Evolutionary conservation across 73 alveolate genomes (phyloP).

Genomic region (Stentor roeselii): DNA sequence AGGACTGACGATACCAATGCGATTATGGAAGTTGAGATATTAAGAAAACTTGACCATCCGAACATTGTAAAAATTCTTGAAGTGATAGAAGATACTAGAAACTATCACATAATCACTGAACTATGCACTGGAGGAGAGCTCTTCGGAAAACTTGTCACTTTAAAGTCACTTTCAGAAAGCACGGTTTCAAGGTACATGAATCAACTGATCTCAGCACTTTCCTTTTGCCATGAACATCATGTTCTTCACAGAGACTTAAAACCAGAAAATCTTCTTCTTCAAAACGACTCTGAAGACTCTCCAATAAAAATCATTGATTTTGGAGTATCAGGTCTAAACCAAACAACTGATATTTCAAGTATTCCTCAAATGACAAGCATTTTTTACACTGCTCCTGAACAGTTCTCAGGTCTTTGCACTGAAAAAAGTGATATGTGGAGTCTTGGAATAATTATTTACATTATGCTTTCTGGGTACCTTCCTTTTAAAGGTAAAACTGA

Average conservation of each 20-base stretch:
- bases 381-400: conserved; percentile 58
- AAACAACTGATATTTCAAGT: not conserved
- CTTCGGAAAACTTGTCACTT: conserved; percentile 38
- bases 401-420: conserved; percentile 36
- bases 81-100: conserved; percentile 28
- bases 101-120: conserved; percentile 42
- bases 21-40: conserved; percentile 32
- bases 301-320: conserved; percentile 58
- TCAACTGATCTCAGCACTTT: conserved; percentile 47
- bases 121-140: conserved; percentile 45
- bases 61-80: conserved; percentile 43
- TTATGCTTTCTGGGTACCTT: conserved; percentile 53
- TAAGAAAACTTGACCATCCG: conserved; percentile 46
- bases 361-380: conserved; percentile 15
- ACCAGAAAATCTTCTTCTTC: conserved; percentile 62
- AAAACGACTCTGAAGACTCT: conserved; percentile 37
- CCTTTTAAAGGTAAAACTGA: conserved; percentile 55
- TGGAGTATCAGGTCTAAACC: conserved; percentile 47
- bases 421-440: conserved; percentile 72
- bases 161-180: conserved; percentile 41
- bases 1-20: conserved; percentile 33
- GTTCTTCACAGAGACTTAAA: conserved; percentile 71
- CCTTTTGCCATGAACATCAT: conserved; percentile 51
- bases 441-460: conserved; percentile 46
- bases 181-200: conserved; percentile 34